These are phyloP conservation scores for Parasitella parasitica DNA, from an alignment of 371 early-diverging fungal genomes.

Conservation along the genomic window DNA sequence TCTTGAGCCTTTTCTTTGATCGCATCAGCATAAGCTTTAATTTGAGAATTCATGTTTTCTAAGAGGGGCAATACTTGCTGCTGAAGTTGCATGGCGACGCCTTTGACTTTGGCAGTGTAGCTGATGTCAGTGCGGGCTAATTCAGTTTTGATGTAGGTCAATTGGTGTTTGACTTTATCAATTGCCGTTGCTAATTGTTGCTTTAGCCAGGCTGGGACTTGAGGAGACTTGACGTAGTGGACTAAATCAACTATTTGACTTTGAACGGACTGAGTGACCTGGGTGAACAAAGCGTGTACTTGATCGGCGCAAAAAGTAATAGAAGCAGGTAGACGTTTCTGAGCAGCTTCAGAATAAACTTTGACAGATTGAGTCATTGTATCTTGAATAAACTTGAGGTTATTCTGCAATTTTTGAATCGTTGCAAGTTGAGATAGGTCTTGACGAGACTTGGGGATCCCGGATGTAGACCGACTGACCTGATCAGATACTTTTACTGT, in stretches of 20 bases:
- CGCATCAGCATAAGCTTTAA: conserved; percentile 23
- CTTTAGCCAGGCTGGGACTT: conserved; percentile 53
- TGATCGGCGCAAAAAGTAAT: conserved; percentile 25
- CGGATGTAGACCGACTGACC: conserved; percentile 10
- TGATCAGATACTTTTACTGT: conserved; percentile 28
- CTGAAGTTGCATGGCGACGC: conserved; percentile 45
- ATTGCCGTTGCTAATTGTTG: conserved; percentile 39
- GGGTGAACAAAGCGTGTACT: conserved; percentile 15
- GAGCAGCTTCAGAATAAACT: conserved; percentile 32
- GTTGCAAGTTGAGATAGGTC: conserved; percentile 23
- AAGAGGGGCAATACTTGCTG: conserved; percentile 57
- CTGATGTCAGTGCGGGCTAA: conserved; percentile 47
- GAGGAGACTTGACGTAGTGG: conserved; percentile 40
- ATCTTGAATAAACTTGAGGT: conserved; percentile 32
- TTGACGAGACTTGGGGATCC: conserved; percentile 33
- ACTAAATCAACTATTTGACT: conserved; percentile 31
- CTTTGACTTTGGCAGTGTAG: conserved; percentile 52
- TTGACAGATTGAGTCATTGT: conserved; percentile 23
- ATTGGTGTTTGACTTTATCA: conserved; percentile 44
- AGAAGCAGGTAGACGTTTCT: conserved; percentile 29
- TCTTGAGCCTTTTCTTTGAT: conserved; percentile 22
- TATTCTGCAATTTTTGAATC: conserved; percentile 21
- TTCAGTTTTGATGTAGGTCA: conserved; percentile 42
- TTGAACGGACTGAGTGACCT: conserved; percentile 15
- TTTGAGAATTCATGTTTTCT: conserved; percentile 42